Percentiles rank a stretch among this genome's conserved stretches.
These are phyloP conservation scores for Plasmodium ovale DNA, from an alignment of 169 alveolate genomes.

Conservation along the genomic window DNA sequence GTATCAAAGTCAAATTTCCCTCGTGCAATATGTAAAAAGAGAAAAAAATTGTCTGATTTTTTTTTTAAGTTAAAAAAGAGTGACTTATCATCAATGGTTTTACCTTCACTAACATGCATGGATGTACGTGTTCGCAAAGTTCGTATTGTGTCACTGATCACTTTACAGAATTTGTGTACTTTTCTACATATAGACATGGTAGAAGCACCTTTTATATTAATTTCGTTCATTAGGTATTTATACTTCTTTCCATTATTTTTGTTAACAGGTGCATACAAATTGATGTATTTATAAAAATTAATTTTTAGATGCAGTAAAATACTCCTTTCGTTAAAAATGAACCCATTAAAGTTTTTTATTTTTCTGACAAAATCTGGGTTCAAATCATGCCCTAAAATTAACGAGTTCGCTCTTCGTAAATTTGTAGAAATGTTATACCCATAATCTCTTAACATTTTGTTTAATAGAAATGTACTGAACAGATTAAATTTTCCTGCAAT, in stretches of 20 bases:
- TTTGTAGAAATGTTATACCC: constrained; percentile 38
- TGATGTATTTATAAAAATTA: constrained; percentile 8
- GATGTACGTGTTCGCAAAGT: background rate
- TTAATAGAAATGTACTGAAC: constrained; percentile 30
- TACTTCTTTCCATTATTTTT: constrained; percentile 49
- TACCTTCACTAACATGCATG: background rate
- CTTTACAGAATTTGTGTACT: constrained; percentile 25
- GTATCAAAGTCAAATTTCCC: constrained; percentile 20
- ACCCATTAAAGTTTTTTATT: constrained; percentile 31
- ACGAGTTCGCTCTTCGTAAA: constrained; percentile 26
- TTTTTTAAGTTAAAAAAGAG: constrained; percentile 3
- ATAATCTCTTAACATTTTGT: constrained; percentile 21
- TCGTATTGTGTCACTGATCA: background rate
- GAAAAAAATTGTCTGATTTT: constrained; percentile 17
- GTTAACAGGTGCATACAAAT: constrained; percentile 39
- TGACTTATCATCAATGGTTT: background rate
- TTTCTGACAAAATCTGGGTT: constrained; percentile 24
- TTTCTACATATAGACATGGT: background rate
- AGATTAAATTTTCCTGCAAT: constrained; percentile 31
- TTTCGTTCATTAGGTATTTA: constrained; percentile 17
- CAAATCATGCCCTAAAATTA: constrained; percentile 49
- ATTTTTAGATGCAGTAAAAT: constrained; percentile 35
- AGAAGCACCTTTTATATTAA: constrained; percentile 23
- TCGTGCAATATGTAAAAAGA: constrained; percentile 26
- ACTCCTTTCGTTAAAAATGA: constrained; percentile 25